Evolutionary conservation across 192 early-diverging fungal genomes (phyloP).

Genomic region (Coemansia sp.): DNA sequence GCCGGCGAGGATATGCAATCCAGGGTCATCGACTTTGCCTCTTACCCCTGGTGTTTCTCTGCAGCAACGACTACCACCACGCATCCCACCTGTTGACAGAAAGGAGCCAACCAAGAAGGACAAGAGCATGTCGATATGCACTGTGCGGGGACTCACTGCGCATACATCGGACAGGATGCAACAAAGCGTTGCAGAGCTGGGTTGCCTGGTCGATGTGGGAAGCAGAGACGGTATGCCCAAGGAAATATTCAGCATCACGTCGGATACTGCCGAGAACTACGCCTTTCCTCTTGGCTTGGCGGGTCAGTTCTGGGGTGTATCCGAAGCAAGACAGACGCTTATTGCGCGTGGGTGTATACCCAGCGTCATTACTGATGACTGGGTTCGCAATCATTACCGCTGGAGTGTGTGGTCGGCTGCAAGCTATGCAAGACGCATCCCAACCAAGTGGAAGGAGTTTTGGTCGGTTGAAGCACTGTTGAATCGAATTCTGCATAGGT

Average conservation of each 20-base stretch:
- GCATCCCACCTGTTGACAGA: conserved; percentile 26
- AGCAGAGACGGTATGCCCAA: conserved; percentile 9
- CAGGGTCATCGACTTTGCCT: not conserved
- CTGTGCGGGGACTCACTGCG: not conserved
- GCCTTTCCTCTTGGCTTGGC: not conserved
- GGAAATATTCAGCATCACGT: conserved; percentile 21
- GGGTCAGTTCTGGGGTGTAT: conserved; percentile 30
- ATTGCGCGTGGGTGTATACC: conserved; percentile 24
- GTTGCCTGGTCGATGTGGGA: not conserved
- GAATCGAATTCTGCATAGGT: conserved; percentile 19
- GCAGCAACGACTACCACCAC: conserved; percentile 12
- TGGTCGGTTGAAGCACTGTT: conserved; percentile 24
- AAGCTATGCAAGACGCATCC: conserved; percentile 39
- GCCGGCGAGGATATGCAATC: conserved; percentile 12
- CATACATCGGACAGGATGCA: not conserved
- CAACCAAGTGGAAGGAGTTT: conserved; percentile 22
- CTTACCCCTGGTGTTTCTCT: not conserved
- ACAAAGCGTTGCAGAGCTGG: conserved; percentile 3
- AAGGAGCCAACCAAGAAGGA: not conserved
- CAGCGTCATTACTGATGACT: conserved; percentile 7
- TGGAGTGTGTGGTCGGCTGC: conserved; percentile 43
- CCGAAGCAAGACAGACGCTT: conserved; percentile 28
- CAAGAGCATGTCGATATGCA: not conserved
- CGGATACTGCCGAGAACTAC: conserved; percentile 14
- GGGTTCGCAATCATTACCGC: conserved; percentile 48